Evolutionary conservation across 2,329 filamentous ascomycete genomes (phyloP), one percentile per base, ranked within the genome.

Genomic region (Claviceps digitariae): DNA sequence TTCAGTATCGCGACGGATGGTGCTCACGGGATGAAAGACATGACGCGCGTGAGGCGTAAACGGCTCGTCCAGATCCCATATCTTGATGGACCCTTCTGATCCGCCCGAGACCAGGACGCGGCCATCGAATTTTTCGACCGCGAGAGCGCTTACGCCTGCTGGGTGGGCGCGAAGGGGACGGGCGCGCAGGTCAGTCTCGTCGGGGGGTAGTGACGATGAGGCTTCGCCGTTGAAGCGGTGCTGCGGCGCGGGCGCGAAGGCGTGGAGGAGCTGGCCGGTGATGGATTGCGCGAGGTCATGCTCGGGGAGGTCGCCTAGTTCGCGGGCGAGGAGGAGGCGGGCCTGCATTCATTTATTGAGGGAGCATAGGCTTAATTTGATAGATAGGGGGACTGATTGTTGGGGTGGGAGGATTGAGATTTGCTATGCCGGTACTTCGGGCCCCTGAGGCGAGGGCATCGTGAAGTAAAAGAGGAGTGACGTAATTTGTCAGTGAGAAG

Each of bases 1-100:
- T n/a, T 21, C 17, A 4, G 25, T 15, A 29, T 72, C 74, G 49
- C 75, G 73, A 15, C 70, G 62, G 49, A 81, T 72, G 25, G 71
- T 72, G 50, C 73, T 76, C 21, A 76, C 65, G 2, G 86, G 79
- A 7, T 70, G 74, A 61, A 77, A 83, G 20, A 65, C 75, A 62
- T 74, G 75, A 38, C 66, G 66, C 56, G 56, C 66, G 57, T 69
- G 71, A 6, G 72, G 67, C 56, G 73, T 73, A 13, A 64, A 65
- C 59, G 74, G 72, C 50, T 77, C 71, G 62, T 95, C 86, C 7
- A 96, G 77, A 68, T 96, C 84, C 90, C 90, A 96, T 47, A 96
- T 71, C 59, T 83, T 86, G 62, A 96, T 81, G 1, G 86, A 86
- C 10, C 86, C 87, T 64, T 95, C 89, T 4, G 87, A 84, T 31